phyloP scores from a whole-genome alignment of 805 yeast species.

The Aciculoconidium aculeatum region DNA sequence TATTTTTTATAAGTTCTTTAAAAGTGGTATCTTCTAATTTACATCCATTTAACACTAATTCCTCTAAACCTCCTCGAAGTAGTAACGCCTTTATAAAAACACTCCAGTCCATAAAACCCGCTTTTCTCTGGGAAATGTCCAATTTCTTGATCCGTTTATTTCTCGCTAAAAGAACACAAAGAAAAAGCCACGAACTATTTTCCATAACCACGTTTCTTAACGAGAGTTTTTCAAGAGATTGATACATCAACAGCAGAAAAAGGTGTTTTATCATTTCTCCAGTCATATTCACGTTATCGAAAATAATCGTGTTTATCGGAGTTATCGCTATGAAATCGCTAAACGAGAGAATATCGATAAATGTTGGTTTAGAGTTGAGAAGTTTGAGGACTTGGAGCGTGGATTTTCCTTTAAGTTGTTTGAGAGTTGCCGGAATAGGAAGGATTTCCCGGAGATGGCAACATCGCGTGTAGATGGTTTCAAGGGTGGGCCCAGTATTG shows the following conservation, averaged over 20 bases:
- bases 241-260: slow-evolving; percentile 38
- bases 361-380: slow-evolving; percentile 53
- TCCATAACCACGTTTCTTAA: slow-evolving; percentile 53
- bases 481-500: no score
- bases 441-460: slow-evolving; percentile 45
- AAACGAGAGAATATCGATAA: slow-evolving; percentile 52
- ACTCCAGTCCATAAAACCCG: slow-evolving; percentile 55
- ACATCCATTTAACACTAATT: slow-evolving; percentile 54
- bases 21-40: slow-evolving; percentile 40
- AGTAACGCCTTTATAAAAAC: slow-evolving; percentile 39
- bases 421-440: slow-evolving; percentile 47
- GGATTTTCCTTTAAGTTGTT: slow-evolving; percentile 46
- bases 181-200: slow-evolving; percentile 42
- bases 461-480: slow-evolving; percentile 44
- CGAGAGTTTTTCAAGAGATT: slow-evolving; percentile 45
- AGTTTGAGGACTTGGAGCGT: slow-evolving; percentile 49
- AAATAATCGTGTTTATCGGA: slow-evolving; percentile 49
- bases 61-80: slow-evolving; percentile 49
- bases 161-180: slow-evolving; percentile 43
- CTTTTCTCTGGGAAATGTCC: slow-evolving; percentile 50
- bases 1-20: slow-evolving; percentile 34
- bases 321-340: slow-evolving; percentile 53
- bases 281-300: slow-evolving; percentile 52
- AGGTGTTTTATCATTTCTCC: slow-evolving; percentile 49
- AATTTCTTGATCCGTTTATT: slow-evolving; percentile 42